These are phyloP conservation scores for Fraxinus sp. DNA, from an alignment of 305 asterid species.

Conservation along the genomic window DNA sequence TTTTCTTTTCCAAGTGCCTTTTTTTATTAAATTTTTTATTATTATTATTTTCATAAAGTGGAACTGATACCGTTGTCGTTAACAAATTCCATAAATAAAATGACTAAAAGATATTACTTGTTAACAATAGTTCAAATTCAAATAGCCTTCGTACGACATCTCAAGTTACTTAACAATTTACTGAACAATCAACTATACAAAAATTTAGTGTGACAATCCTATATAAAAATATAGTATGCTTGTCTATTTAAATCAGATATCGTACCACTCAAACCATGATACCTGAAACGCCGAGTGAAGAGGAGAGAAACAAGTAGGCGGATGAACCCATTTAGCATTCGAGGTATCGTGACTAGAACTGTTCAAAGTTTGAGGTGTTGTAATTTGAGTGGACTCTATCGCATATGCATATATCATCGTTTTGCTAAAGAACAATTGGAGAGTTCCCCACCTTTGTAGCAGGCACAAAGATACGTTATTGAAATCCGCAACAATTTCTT, in stretches of 20 bases:
- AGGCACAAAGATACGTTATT: neutral
- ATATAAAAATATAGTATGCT: neutral
- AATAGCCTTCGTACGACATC: neutral
- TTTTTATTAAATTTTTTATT: too few relatives aligned
- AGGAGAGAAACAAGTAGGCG: neutral
- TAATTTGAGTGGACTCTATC: neutral
- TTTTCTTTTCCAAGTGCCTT: neutral
- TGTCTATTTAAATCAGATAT: neutral
- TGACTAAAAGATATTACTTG: neutral
- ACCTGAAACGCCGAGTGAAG: neutral
- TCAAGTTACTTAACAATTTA: neutral
- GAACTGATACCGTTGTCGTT: neutral
- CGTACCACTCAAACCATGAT: neutral
- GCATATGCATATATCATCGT: neutral
- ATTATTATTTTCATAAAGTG: neutral
- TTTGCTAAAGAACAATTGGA: neutral
- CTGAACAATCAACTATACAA: neutral
- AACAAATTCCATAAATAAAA: neutral
- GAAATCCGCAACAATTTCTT: neutral
- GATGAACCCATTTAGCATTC: neutral
- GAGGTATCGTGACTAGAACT: neutral
- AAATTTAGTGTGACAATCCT: neutral
- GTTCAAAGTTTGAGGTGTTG: neutral
- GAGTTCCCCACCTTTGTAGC: neutral
- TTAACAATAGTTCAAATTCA: neutral